These are phyloP conservation scores for Phytophthora tubulina DNA, from an alignment of 352 stramenopile species.

Conservation along the genomic window DNA sequence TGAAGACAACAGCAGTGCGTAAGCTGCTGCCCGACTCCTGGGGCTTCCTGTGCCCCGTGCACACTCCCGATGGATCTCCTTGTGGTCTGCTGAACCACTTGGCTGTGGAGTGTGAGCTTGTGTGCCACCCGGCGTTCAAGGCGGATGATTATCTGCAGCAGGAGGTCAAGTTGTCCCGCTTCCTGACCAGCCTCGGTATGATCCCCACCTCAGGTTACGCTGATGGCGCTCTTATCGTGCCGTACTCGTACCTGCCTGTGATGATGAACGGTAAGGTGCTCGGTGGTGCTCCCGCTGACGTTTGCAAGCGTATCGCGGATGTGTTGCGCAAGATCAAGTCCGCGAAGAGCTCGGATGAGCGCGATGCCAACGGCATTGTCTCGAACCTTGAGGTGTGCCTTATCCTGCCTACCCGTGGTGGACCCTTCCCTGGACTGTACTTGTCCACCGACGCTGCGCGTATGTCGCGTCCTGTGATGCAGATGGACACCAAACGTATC, in stretches of 20 bases:
- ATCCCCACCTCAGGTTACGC: slow-evolving; percentile 81
- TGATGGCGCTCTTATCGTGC: slow-evolving; percentile 86
- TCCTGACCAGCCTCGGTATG: slow-evolving; percentile 85
- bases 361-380: slow-evolving; percentile 74
- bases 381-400: slow-evolving; percentile 86
- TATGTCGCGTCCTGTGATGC: slow-evolving; percentile 94
- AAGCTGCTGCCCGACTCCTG: slow-evolving; percentile 99
- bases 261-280: slow-evolving; percentile 97
- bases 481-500: slow-evolving; percentile 91
- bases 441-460: slow-evolving; percentile 97
- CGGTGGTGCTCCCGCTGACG: slow-evolving; percentile 86
- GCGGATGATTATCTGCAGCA: slow-evolving; percentile 77
- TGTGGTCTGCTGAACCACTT: slow-evolving; percentile 99
- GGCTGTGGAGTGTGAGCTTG: slow-evolving; percentile 92
- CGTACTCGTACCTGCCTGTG: slow-evolving; percentile 94
- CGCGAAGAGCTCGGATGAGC: slow-evolving; percentile 56
- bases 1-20: slow-evolving; percentile 99
- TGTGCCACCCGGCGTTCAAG: slow-evolving; percentile 81
- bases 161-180: slow-evolving; percentile 81
- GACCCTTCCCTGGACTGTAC: slow-evolving; percentile 98
- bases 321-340: slow-evolving; percentile 83
- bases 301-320: slow-evolving; percentile 89
- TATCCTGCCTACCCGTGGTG: slow-evolving; percentile 83
- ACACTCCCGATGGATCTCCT: slow-evolving; percentile 99
- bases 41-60: slow-evolving; percentile 99